Conservation (phyloP, 2,329 filamentous ascomycete genomes). For the Diaporthe amygdali region DNA sequence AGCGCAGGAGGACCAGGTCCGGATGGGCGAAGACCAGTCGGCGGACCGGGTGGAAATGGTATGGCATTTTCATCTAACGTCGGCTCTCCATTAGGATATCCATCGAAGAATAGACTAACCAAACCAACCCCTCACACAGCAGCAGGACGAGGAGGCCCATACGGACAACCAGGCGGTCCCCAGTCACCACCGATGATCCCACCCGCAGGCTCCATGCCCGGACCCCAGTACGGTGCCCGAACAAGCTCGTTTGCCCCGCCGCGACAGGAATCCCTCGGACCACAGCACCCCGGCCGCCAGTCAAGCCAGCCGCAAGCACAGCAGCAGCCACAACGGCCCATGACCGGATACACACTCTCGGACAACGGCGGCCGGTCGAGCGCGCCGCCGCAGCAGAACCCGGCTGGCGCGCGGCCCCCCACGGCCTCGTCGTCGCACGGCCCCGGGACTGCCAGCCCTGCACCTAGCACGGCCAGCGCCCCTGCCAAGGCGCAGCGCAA, state of each 20-base stretch:
- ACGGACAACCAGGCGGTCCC: slow-evolving; percentile 6
- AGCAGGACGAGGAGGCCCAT: slow-evolving; percentile 29
- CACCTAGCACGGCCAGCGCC: slow-evolving; percentile 19
- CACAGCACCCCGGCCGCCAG: slow-evolving; percentile 4
- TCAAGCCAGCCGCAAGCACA: slow-evolving; percentile 15
- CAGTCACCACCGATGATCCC: slow-evolving; percentile 30
- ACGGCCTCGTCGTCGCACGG: slow-evolving; percentile 12
- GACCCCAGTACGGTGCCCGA: slow-evolving; percentile 28
- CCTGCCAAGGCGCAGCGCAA: not conserved
- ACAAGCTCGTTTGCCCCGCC: not conserved
- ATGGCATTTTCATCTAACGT: slow-evolving; percentile 3
- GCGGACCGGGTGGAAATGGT: slow-evolving; percentile 25
- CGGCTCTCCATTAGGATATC: slow-evolving; percentile 37
- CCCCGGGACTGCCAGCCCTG: slow-evolving; percentile 17
- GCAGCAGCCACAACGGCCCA: slow-evolving; percentile 7
- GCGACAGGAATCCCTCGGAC: slow-evolving; percentile 12
- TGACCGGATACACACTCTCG: not conserved
- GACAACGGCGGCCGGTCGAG: slow-evolving; percentile 38
- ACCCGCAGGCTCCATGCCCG: slow-evolving; percentile 25
- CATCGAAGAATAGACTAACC: slow-evolving; percentile 43
- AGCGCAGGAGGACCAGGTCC: slow-evolving; percentile 23
- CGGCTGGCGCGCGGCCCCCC: slow-evolving; percentile 25
- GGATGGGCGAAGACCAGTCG: slow-evolving; percentile 14
- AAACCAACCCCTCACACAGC: slow-evolving; percentile 39
- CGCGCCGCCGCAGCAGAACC: slow-evolving; percentile 38